Conservation (phyloP, 768 basidiomycete species). For the Phaeotremella skinneri region DNA sequence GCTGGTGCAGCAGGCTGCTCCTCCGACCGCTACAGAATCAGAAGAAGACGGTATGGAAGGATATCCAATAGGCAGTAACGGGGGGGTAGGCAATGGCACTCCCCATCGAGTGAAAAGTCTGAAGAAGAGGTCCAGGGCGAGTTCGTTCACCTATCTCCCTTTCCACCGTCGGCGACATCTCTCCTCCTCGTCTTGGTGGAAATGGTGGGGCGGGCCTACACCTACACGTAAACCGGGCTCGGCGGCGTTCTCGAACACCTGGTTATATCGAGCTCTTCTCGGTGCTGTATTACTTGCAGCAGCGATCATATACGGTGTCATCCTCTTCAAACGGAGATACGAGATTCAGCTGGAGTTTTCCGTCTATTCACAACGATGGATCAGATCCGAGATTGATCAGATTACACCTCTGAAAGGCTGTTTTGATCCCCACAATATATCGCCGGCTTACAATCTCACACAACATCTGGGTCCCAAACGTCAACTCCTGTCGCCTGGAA, state of each 20-base stretch:
- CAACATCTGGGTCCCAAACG: slow-evolving; percentile 57
- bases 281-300: neutral
- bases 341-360: slow-evolving; percentile 83
- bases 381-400: slow-evolving; percentile 67
- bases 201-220: slow-evolving; percentile 10
- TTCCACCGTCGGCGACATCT: slow-evolving; percentile 29
- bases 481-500: slow-evolving; percentile 75
- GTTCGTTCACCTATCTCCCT: slow-evolving; percentile 34
- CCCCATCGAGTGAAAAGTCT: slow-evolving; percentile 13
- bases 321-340: slow-evolving; percentile 55
- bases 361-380: slow-evolving; percentile 74
- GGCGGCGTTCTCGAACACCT: neutral
- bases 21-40: neutral
- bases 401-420: slow-evolving; percentile 58
- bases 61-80: neutral
- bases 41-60: slow-evolving; percentile 2
- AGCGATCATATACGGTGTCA: slow-evolving; percentile 16
- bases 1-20: neutral
- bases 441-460: slow-evolving; percentile 43
- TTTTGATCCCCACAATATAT: slow-evolving; percentile 40
- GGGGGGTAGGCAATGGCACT: neutral
- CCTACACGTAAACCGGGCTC: neutral
- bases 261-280: neutral
- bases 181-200: slow-evolving; percentile 21
- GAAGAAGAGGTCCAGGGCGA: slow-evolving; percentile 22